Conservation (phyloP, 202 grass and related monocot species). For the Setaria viridis region DNA sequence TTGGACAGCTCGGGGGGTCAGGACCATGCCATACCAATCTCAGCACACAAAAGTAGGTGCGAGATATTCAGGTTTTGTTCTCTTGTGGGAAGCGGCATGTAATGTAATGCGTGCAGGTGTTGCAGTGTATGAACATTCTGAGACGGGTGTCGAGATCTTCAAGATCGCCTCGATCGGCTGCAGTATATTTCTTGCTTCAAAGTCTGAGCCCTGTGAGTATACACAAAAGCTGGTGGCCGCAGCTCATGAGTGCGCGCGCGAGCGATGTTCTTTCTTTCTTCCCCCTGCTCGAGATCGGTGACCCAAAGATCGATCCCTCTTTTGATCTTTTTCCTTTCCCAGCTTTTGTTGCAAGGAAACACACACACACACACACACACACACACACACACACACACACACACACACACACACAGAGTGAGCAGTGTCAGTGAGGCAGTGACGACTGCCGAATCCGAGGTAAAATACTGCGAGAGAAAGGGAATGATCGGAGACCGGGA, state of each 20-base stretch:
- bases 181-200: background rate
- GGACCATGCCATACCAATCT: background rate
- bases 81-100: background rate
- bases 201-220: background rate
- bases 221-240: slow-evolving; percentile 20
- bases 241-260: slow-evolving; percentile 29
- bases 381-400: background rate
- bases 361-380: background rate
- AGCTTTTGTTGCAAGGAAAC: slow-evolving; percentile 20
- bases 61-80: background rate
- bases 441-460: slow-evolving; percentile 31
- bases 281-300: slow-evolving; percentile 32
- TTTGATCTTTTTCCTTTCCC: background rate
- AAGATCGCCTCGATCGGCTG: background rate
- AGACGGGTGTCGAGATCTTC: background rate
- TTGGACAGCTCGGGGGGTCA: background rate
- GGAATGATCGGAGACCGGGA: background rate
- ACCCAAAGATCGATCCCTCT: slow-evolving; percentile 23
- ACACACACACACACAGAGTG: background rate
- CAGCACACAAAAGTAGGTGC: background rate
- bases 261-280: background rate
- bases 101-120: background rate
- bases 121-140: background rate
- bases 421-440: background rate
- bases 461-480: background rate